Conservation (phyloP, 345 rosid species). For the Firmiana major region DNA sequence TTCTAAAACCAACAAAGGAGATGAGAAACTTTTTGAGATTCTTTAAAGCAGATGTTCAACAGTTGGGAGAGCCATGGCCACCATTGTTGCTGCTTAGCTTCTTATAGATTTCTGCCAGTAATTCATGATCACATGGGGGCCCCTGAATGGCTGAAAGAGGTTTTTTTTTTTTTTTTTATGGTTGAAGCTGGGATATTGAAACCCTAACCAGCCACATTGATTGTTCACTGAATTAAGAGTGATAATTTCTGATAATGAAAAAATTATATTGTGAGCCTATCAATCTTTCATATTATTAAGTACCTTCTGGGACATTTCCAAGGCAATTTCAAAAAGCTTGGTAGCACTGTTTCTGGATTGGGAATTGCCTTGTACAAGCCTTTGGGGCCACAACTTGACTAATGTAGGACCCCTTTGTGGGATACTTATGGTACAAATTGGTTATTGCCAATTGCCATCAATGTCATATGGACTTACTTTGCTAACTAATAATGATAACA, state of each 20-base stretch:
- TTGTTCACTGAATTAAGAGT: neutral
- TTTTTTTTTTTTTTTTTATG: too few relatives aligned
- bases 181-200: neutral
- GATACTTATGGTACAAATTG: neutral
- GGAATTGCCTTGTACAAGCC: conserved; percentile 12
- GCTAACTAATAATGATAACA: neutral
- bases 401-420: conserved; percentile 2
- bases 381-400: conserved; percentile 22
- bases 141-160: neutral
- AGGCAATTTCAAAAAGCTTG: conserved; percentile 10
- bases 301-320: conserved; percentile 3
- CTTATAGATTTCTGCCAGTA: neutral
- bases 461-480: neutral
- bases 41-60: neutral
- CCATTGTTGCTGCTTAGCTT: neutral
- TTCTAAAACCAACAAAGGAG: neutral
- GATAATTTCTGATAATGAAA: too few relatives aligned
- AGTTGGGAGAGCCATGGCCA: neutral
- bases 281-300: neutral
- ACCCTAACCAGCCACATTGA: neutral
- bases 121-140: neutral
- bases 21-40: neutral
- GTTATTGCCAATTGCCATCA: conserved; percentile 4
- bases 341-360: conserved; percentile 13
- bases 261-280: neutral